phyloP scores from a whole-genome alignment of 352 stramenopile genomes.

The Phytopythium aichiense region DNA sequence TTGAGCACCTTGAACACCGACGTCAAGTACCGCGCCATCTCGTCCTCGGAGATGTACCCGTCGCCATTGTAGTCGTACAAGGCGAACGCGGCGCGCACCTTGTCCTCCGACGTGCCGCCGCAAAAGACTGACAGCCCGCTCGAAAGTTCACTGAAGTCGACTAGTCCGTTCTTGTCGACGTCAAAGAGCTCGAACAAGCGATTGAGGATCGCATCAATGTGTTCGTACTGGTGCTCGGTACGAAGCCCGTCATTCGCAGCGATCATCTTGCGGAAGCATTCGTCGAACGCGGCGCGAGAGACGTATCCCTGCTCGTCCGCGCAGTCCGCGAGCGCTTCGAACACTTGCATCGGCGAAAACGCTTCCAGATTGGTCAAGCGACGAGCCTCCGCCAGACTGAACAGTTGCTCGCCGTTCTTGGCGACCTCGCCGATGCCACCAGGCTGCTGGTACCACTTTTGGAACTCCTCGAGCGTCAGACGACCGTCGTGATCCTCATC shows the following conservation, averaged over 20 bases:
- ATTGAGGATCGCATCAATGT: conserved; percentile 71
- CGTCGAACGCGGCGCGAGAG: conserved; percentile 65
- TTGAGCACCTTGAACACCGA: conserved; percentile 85
- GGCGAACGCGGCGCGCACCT: conserved; percentile 70
- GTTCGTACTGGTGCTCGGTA: conserved; percentile 44
- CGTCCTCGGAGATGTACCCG: conserved; percentile 75
- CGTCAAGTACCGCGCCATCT: conserved; percentile 85
- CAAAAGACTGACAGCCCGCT: conserved; percentile 83
- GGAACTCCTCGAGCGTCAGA: conserved; percentile 83
- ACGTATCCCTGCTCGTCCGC: conserved; percentile 71
- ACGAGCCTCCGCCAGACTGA: conserved; percentile 63
- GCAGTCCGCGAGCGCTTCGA: conserved; percentile 65
- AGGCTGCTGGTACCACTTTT: conserved; percentile 79
- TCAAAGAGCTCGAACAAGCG: conserved; percentile 83
- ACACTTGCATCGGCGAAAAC: conserved; percentile 74
- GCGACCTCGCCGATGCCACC: conserved; percentile 69
- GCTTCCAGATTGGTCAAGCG: conserved; percentile 75
- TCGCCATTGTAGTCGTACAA: conserved; percentile 86
- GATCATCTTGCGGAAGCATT: conserved; percentile 76
- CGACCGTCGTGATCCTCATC: conserved; percentile 68
- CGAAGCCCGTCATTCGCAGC: conserved; percentile 47
- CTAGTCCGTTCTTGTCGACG: conserved; percentile 75
- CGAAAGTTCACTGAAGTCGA: conserved; percentile 87
- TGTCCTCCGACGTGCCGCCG: conserved; percentile 73
- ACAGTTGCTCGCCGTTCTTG: conserved; percentile 76